A percentile compares a stretch with the other conserved stretches of the same genome.
Evolutionary conservation across 345 rosid species (phyloP).

Genomic region (Brassica juncea): DNA sequence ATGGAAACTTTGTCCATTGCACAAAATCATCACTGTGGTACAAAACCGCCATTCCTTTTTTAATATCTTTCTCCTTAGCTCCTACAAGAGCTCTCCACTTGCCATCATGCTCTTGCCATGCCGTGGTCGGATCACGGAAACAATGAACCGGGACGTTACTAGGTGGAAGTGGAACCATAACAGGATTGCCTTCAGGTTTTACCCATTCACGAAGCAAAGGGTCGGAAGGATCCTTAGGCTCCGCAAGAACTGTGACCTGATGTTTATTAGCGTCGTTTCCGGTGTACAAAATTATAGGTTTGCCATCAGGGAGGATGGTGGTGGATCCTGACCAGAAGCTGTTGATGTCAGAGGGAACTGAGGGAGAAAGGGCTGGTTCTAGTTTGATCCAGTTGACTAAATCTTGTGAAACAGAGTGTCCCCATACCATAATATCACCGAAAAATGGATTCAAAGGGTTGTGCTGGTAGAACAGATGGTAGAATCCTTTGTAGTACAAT

Average conservation of each 20-base stretch:
- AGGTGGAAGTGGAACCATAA: constrained; percentile 54
- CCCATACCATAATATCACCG: constrained; percentile 54
- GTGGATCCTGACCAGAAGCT: constrained; percentile 76
- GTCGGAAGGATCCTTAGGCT: constrained; percentile 55
- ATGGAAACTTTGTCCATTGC: constrained; percentile 41
- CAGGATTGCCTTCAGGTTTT: constrained; percentile 55
- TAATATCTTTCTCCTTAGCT: not conserved
- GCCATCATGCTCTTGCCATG: constrained; percentile 63
- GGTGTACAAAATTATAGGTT: constrained; percentile 57
- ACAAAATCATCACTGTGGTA: constrained; percentile 51
- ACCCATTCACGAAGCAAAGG: constrained; percentile 66
- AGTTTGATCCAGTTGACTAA: constrained; percentile 68
- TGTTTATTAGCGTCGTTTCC: not conserved
- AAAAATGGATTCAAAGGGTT: constrained; percentile 57
- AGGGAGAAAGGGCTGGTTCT: constrained; percentile 54
- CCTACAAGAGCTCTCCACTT: constrained; percentile 58
- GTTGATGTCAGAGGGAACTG: constrained; percentile 58
- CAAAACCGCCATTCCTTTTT: constrained; percentile 50
- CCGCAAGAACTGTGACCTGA: constrained; percentile 68
- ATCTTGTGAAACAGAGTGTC: constrained; percentile 69
- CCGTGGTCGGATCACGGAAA: constrained; percentile 73
- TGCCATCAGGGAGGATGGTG: constrained; percentile 59
- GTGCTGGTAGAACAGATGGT: constrained; percentile 49
- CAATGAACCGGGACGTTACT: constrained; percentile 17
- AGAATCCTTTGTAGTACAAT: constrained; percentile 67